Evolutionary conservation across 768 basidiomycete species (phyloP).

Genomic region (Suillus brevipes): DNA sequence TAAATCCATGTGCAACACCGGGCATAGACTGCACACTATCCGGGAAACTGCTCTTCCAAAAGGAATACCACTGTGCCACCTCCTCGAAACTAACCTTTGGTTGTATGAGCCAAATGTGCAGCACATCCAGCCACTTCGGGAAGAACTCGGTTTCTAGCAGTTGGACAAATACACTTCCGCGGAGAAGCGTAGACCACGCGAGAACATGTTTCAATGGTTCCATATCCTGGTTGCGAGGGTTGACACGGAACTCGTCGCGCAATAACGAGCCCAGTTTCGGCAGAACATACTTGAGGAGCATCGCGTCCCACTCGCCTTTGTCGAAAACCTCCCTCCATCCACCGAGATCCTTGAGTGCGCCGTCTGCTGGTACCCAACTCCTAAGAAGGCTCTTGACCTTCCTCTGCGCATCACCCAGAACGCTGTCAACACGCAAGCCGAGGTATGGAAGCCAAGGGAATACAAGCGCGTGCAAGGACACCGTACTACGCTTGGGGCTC

Average conservation of each 20-base stretch:
- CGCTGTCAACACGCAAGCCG: constrained; percentile 76
- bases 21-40: constrained; percentile 64
- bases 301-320: constrained; percentile 82
- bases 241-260: constrained; percentile 84
- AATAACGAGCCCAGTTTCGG: constrained; percentile 85
- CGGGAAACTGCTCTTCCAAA: constrained; percentile 83
- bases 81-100: constrained; percentile 87
- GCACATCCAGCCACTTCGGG: constrained; percentile 92
- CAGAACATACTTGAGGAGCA: constrained; percentile 87
- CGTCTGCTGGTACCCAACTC: constrained; percentile 70
- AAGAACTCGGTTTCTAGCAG: constrained; percentile 92
- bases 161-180: constrained; percentile 75
- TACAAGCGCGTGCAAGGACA: constrained; percentile 74
- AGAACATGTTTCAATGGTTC: constrained; percentile 74
- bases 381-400: constrained; percentile 81
- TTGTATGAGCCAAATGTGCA: constrained; percentile 92
- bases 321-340: constrained; percentile 89
- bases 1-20: constrained; percentile 79
- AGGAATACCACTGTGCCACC: constrained; percentile 89
- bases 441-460: constrained; percentile 96
- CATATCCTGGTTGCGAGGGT: constrained; percentile 91
- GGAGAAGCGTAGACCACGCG: constrained; percentile 73
- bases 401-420: constrained; percentile 85
- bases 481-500: constrained; percentile 60
- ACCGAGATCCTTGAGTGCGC: constrained; percentile 69